Evolutionary conservation across 2,329 filamentous ascomycete genomes (phyloP).

Genomic region (Ascochyta pisi): DNA sequence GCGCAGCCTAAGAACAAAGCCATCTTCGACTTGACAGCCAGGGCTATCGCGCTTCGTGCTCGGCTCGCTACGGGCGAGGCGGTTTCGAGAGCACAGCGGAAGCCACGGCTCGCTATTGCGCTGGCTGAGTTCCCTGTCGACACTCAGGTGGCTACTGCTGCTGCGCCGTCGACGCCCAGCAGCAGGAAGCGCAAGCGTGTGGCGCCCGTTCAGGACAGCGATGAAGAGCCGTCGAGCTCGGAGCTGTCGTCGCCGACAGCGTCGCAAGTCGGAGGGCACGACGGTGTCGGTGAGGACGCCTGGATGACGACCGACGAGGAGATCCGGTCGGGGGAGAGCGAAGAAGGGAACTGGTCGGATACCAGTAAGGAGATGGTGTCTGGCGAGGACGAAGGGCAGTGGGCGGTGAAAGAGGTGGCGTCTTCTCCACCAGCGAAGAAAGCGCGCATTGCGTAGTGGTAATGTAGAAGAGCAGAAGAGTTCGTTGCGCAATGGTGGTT

Average conservation of each 20-base stretch:
- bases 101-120: background rate
- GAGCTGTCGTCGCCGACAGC: constrained; percentile 1
- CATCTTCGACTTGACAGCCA: constrained; percentile 6
- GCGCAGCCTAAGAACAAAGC: constrained; percentile 15
- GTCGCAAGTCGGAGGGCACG: background rate
- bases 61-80: background rate
- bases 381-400: background rate
- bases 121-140: constrained; percentile 6
- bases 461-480: too few species aligned
- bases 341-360: background rate
- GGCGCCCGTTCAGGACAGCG: background rate
- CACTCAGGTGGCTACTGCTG: background rate
- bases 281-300: background rate
- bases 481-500: too few species aligned
- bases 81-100: background rate
- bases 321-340: background rate
- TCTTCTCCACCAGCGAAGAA: background rate
- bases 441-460: background rate
- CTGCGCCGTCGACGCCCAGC: background rate
- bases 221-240: constrained; percentile 2
- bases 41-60: background rate
- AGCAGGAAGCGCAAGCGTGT: constrained; percentile 7
- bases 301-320: constrained; percentile 4
- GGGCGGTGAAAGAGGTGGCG: background rate
- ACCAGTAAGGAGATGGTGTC: background rate